Base-by-base conservation (phyloP, 805 yeast genomes). In the Jamesozyma piceae region DNA sequence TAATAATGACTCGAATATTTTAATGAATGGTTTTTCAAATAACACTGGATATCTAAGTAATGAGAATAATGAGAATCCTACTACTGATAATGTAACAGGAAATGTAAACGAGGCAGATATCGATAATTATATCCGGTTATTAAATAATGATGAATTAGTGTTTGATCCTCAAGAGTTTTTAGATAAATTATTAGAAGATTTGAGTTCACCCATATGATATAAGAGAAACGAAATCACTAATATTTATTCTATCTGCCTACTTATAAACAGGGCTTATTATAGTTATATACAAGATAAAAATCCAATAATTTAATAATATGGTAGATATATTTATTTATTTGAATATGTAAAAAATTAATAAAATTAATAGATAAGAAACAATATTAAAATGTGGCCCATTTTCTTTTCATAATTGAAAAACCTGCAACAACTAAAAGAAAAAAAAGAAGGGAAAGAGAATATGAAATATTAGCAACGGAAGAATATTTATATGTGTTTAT, bases 131-230 rank as follows among this genome's bases (percentile, higher is more conserved):
- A 13, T 5, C 21, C 19, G 15, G 18, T n/a, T 19, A 8, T 15
- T 31, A 5, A 26, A 22, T 28, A 17, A 30, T 27, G 30, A 38
- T 24, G 39, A 42, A 15, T 27, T 45, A 22, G 24, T 45, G 9
- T 42, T 46, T 32, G 41, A 46, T 38, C 42, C 46, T 1, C 46
- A 43, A 32, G 35, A 38, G 27, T 46, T 43, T 19, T 38, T 46
- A 27, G 43, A 46, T 19, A 36, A 43, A 27, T 39, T 45, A 35
- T 43, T 43, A 19, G 44, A 45, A 39, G 47, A 43, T 18, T 39
- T 45, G 31, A 42, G 42, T 31, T 14, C 20, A 22, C 18, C 38
- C n/a, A n/a, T n/a, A n/a, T 20, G n/a, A 19, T 21, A 15, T 11
- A 31, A 5, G 5, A 11, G n/a, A 31, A 31, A 15, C 17, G 17